Evolutionary conservation across 1,284 basidiomycete species (phyloP), one percentile per base, ranked within the genome.

Genomic region (Macrocybe sp.): DNA sequence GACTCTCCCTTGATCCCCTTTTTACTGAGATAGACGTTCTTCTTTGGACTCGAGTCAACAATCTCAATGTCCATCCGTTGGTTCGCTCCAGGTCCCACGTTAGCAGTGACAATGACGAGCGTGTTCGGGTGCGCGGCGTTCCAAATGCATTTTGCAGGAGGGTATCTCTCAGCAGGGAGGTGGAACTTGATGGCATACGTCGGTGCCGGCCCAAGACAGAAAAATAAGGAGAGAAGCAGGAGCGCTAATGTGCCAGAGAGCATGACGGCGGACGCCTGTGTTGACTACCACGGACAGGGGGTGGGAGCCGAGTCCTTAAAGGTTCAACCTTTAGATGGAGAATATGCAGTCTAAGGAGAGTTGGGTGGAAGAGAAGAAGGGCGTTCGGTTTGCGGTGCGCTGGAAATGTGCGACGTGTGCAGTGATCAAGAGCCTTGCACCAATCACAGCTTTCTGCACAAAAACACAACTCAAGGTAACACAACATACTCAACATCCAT

Each of bases 41-140:
- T 83, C 63, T 88, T 81, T 41, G 85, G 75, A 45, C 85, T 88
- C 8, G 92, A 92, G 69, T 99, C 97, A 46, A 97, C 72, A 53
- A 99, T 93, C 63, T 97, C 92, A 54, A 99, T 79, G 72, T 99
- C 96, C 37, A 97, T 76, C 14, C 91, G 79, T 68, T 94, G 91
- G 51, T 76, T 74, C 1, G 67, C 70, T 1, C 86, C 86, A 0
- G 83, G 75, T 0, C 85, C 82, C 36, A 94, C 83, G 62, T 96
- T 96, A 48, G 93, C 92, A 0, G 96, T 97, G 56, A 97, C 91
- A 56, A 99, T 91, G 59, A 96, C 90, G 30, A 97, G 82, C 6
- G 90, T 81, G 59, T 92, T 83, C 2, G 76, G 70, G 59, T 93
- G 85, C n/a, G 87, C 93, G 44, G 87, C 75, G 64, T 97, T 95